Base-by-base conservation (phyloP, 352 stramenopile species). In the Globisporangium rhizosaccharum region DNA sequence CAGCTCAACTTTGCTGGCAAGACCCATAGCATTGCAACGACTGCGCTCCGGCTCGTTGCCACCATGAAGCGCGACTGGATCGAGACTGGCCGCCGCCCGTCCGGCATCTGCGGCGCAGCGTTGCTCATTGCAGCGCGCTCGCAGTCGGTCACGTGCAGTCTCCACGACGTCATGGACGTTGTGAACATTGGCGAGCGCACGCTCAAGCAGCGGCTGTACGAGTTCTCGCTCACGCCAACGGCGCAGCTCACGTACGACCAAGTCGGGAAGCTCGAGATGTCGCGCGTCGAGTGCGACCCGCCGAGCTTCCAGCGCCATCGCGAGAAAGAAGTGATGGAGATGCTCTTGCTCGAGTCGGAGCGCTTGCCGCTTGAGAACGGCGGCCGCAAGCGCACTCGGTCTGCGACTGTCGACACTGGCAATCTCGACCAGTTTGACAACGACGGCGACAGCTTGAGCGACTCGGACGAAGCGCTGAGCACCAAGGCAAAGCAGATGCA, bases 41-140 rank as follows among this genome's bases (percentile, higher is more conserved):
- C 96, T 15, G 94, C 96, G 28, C 73, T 99, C 18, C 92, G 96
- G 23, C 70, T 99, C 17, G 95, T 99, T 7, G 94, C 87, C 17
- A 89, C 94, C 20, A 99, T 99, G 96, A 98, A 99, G 76, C 88
- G 97, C 62, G 97, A 99, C 80, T 99, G 97, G 97, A 99, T 99
- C 59, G 92, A 98, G 48, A 97, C 93, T 3, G 97, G 97, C 17
- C 87, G 97, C 17, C 79, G 97, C 2, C 97, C 97, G 0, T 97
- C 96, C 12, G 97, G 97, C 25, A 98, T 99, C 55, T 99, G 97
- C 60, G 97, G 95, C 20, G 97, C 97, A 0, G 94, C 96, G 23
- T 76, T 99, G 11, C 75, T 99, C 18, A 98, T 99, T 57, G 96
- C 96, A 0, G 88, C 94, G 7, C 82, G 96, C n/a, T 97, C 96